A percentile compares a stretch with the other conserved stretches of the same genome.
phyloP scores from a whole-genome alignment of 306 rosid species.

The Crataegus laevigata region DNA sequence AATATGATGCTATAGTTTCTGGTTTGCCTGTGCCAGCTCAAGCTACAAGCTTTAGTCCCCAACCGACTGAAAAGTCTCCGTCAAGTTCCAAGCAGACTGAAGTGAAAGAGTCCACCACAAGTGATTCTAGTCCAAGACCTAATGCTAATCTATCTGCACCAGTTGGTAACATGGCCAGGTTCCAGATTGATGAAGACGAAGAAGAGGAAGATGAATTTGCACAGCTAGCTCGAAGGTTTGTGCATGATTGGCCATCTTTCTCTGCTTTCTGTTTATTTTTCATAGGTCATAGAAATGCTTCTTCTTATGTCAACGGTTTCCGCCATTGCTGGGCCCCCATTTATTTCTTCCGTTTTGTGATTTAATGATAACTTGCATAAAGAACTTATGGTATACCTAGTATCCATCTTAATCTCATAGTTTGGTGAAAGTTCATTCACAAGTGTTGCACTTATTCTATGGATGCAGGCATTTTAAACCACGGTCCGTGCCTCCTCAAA shows the following conservation, averaged over 20 bases:
- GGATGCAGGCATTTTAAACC: slow-evolving; percentile 71
- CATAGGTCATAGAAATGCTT: not conserved
- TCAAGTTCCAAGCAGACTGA: slow-evolving; percentile 44
- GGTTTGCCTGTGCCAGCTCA: slow-evolving; percentile 62
- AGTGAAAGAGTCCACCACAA: slow-evolving; percentile 31
- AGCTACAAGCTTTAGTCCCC: slow-evolving; percentile 37
- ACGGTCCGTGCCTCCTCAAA: slow-evolving; percentile 30
- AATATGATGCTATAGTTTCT: slow-evolving; percentile 82
- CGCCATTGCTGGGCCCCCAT: not conserved
- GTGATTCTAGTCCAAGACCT: slow-evolving; percentile 35
- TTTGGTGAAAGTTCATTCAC: not conserved
- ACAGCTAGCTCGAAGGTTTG: slow-evolving; percentile 86
- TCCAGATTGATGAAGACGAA: slow-evolving; percentile 59
- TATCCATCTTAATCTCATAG: not conserved
- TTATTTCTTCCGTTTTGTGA: not conserved
- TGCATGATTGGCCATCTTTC: not conserved
- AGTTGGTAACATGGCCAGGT: slow-evolving; percentile 23
- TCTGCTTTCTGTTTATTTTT: not conserved
- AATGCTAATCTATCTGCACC: slow-evolving; percentile 32
- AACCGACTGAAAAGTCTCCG: slow-evolving; percentile 27
- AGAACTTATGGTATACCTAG: not conserved
- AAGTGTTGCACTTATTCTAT: slow-evolving; percentile 14
- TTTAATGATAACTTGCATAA: not conserved
- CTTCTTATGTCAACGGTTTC: not conserved
- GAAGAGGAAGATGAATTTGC: slow-evolving; percentile 94